phyloP scores from a whole-genome alignment of 768 basidiomycete genomes.

The Mycena kentingensis region DNA sequence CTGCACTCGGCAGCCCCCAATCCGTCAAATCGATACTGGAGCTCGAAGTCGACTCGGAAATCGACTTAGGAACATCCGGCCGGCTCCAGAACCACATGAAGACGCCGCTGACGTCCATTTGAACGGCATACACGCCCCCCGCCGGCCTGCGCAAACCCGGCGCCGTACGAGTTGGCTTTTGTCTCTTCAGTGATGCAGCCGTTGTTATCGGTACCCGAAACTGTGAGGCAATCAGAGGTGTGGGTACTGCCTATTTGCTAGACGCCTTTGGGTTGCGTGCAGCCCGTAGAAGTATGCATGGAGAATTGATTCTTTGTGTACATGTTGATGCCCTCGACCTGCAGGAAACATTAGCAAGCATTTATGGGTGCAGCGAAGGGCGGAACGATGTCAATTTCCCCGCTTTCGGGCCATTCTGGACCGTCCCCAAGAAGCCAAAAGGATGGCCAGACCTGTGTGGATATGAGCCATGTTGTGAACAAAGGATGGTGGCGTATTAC shows the following conservation, averaged over 20 bases:
- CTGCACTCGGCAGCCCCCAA: conserved; percentile 47
- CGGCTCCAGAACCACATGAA: conserved; percentile 33
- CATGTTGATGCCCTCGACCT: conserved; percentile 62
- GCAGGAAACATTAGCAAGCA: conserved; percentile 29
- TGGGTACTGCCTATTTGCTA: conserved; percentile 35
- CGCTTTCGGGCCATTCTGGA: conserved; percentile 42
- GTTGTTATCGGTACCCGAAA: conserved; percentile 14
- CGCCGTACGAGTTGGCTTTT: conserved; percentile 48
- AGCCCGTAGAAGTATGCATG: conserved; percentile 48
- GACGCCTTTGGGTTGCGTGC: conserved; percentile 32
- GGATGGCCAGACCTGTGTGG: conserved; percentile 45
- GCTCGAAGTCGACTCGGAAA: conserved; percentile 18
- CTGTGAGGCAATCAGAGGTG: conserved; percentile 33
- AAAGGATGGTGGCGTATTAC: conserved; percentile 30
- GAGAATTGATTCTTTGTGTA: conserved; percentile 55
- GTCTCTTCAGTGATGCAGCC: conserved; percentile 50
- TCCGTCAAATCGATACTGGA: conserved; percentile 36
- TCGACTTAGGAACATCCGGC: conserved; percentile 39
- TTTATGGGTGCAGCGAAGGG: background rate
- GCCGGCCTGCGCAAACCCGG: conserved; percentile 48
- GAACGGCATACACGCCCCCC: conserved; percentile 65
- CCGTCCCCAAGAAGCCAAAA: conserved; percentile 47
- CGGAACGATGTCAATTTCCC: conserved; percentile 40
- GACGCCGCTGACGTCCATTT: conserved; percentile 57
- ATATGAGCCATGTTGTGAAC: background rate